Evolutionary conservation across 108 stramenopile species (phyloP).

Genomic region (Skeletonema costatum): DNA sequence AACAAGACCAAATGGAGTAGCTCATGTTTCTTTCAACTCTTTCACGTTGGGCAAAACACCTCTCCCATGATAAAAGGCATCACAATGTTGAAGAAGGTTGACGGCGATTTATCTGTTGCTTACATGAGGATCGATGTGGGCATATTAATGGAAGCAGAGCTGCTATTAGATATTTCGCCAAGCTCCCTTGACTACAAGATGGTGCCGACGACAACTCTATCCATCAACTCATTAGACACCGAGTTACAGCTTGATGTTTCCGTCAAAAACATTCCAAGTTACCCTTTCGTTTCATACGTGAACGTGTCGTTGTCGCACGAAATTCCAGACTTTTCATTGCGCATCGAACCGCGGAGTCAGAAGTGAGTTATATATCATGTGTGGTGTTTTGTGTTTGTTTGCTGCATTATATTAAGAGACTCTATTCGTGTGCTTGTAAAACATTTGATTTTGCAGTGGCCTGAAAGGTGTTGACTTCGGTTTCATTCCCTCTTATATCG

Average conservation of each 20-base stretch:
- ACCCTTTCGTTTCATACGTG: conserved; percentile 46
- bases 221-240: conserved; percentile 41
- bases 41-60: conserved; percentile 45
- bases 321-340: conserved; percentile 40
- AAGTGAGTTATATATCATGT: conserved; percentile 18
- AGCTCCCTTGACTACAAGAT: conserved; percentile 49
- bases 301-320: conserved; percentile 32
- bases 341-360: conserved; percentile 41
- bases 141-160: conserved; percentile 36
- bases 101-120: conserved; percentile 11
- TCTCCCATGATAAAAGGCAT: conserved; percentile 29
- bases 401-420: neutral
- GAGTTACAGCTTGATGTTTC: conserved; percentile 26
- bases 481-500: conserved; percentile 41
- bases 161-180: conserved; percentile 40
- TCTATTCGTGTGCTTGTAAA: neutral
- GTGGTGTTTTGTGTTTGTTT: neutral
- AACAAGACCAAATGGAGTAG: conserved; percentile 40
- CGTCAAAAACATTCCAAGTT: conserved; percentile 26
- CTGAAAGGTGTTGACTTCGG: conserved; percentile 57
- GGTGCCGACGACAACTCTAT: conserved; percentile 41
- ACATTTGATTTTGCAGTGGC: conserved; percentile 14
- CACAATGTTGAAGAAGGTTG: conserved; percentile 18
- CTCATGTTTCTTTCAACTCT: conserved; percentile 43
- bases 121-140: conserved; percentile 23